phyloP scores from a whole-genome alignment of 2,329 filamentous ascomycete species.

The Cladosporium velox region DNA sequence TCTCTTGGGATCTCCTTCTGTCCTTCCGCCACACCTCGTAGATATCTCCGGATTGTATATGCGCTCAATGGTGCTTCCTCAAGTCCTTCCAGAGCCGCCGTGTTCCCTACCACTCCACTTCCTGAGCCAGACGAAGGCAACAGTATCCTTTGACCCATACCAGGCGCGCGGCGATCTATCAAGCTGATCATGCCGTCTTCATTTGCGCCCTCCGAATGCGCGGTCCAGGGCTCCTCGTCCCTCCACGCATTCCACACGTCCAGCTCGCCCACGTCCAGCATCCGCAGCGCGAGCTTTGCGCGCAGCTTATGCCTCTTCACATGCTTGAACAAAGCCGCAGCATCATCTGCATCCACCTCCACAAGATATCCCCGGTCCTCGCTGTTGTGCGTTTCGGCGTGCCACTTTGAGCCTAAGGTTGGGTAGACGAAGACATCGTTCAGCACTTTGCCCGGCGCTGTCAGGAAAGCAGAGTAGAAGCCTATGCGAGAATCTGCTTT shows the following conservation, averaged over 20 bases:
- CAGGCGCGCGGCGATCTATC: slow-evolving; percentile 40
- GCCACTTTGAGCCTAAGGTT: slow-evolving; percentile 42
- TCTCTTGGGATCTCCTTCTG: slow-evolving; percentile 73
- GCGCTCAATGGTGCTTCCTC: slow-evolving; percentile 44
- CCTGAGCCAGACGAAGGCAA: slow-evolving; percentile 25
- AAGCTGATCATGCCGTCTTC: slow-evolving; percentile 42
- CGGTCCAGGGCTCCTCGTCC: slow-evolving; percentile 46
- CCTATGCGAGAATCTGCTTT: slow-evolving; percentile 52
- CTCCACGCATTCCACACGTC: slow-evolving; percentile 76
- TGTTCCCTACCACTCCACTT: slow-evolving; percentile 31
- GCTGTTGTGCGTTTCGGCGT: slow-evolving; percentile 28
- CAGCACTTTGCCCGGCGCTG: slow-evolving; percentile 75
- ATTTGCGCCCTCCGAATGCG: slow-evolving; percentile 27
- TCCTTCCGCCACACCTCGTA: slow-evolving; percentile 82
- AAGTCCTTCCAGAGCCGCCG: slow-evolving; percentile 39
- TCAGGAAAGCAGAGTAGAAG: slow-evolving; percentile 83
- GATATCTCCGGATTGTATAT: slow-evolving; percentile 76
- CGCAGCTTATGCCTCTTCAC: slow-evolving; percentile 84
- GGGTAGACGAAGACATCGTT: slow-evolving; percentile 91
- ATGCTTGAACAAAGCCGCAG: slow-evolving; percentile 65
- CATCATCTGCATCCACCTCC: slow-evolving; percentile 75
- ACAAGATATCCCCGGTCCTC: slow-evolving; percentile 66
- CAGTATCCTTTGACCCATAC: slow-evolving; percentile 39
- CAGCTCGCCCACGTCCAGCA: slow-evolving; percentile 66
- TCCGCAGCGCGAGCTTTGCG: slow-evolving; percentile 70